A percentile compares a stretch with the other conserved stretches of the same genome.
Evolutionary conservation across 2,329 filamentous ascomycete species (phyloP).

Genomic region (Aureobasidium sp.): DNA sequence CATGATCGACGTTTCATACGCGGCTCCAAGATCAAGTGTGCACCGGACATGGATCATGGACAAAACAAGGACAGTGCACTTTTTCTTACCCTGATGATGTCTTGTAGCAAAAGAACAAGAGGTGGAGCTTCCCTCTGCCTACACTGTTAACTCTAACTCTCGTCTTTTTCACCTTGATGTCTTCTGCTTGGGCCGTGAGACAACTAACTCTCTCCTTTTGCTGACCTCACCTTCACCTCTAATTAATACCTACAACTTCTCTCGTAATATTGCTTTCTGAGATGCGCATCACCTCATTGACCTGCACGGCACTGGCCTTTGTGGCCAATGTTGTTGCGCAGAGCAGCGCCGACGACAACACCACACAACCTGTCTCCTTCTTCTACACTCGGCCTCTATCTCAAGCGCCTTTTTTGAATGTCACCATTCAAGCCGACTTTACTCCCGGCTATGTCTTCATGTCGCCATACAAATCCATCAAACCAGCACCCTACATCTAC

Average conservation of each 20-base stretch:
- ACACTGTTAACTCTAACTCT: background rate
- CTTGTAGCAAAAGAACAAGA: background rate
- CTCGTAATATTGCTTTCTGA: background rate
- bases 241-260: background rate
- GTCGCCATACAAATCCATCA: constrained; percentile 18
- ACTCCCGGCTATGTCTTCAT: constrained; percentile 22
- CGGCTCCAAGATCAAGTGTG: background rate
- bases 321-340: background rate
- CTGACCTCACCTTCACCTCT: background rate
- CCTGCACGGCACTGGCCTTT: background rate
- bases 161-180: background rate
- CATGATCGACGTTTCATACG: background rate
- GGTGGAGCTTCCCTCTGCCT: background rate
- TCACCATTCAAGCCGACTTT: constrained; percentile 18
- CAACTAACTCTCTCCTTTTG: background rate
- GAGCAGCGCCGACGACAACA: constrained; percentile 8
- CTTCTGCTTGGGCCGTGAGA: background rate
- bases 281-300: background rate
- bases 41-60: background rate
- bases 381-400: constrained; percentile 23
- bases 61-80: background rate
- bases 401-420: constrained; percentile 18
- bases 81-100: background rate
- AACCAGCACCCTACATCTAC: constrained; percentile 23
- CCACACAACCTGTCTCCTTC: constrained; percentile 19